Evolutionary conservation across 164 flowering plant species (phyloP).

Genomic region (Nymphaea colorata): DNA sequence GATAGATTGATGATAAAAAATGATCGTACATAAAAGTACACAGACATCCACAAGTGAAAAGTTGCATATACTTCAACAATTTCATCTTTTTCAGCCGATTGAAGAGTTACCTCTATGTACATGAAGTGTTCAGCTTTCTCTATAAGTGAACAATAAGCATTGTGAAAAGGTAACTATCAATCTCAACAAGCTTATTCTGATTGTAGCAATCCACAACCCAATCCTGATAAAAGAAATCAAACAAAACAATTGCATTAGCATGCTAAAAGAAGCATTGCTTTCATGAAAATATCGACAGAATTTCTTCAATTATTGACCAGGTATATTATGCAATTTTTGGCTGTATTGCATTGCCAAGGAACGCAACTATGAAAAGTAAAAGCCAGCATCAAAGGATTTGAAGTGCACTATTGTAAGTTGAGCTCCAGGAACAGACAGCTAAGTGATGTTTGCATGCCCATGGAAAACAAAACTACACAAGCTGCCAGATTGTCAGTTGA

Average conservation of each 20-base stretch:
- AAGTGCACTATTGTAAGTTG: too few relatives aligned
- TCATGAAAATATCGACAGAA: too few relatives aligned
- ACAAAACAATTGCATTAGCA: neutral
- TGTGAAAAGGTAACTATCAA: constrained; percentile 84
- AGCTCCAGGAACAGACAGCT: too few relatives aligned
- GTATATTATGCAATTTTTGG: too few relatives aligned
- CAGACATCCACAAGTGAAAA: neutral
- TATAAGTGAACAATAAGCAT: constrained; percentile 88
- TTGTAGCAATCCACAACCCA: constrained; percentile 80
- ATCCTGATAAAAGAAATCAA: constrained; percentile 28
- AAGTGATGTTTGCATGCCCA: too few relatives aligned
- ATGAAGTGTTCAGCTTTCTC: constrained; percentile 84
- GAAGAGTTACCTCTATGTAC: constrained; percentile 72
- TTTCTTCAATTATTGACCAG: too few relatives aligned
- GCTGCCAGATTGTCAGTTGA: too few relatives aligned
- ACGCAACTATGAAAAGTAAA: too few relatives aligned
- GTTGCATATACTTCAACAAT: neutral
- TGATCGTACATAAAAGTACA: neutral
- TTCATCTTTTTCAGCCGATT: neutral
- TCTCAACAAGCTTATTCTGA: constrained; percentile 71
- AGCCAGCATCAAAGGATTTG: too few relatives aligned
- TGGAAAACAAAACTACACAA: too few relatives aligned
- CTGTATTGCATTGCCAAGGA: too few relatives aligned
- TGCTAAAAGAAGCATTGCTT: too few relatives aligned
- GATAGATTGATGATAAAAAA: neutral